Conservation (phyloP, 1,284 basidiomycete genomes). For the Rhodotorula sp. region DNA sequence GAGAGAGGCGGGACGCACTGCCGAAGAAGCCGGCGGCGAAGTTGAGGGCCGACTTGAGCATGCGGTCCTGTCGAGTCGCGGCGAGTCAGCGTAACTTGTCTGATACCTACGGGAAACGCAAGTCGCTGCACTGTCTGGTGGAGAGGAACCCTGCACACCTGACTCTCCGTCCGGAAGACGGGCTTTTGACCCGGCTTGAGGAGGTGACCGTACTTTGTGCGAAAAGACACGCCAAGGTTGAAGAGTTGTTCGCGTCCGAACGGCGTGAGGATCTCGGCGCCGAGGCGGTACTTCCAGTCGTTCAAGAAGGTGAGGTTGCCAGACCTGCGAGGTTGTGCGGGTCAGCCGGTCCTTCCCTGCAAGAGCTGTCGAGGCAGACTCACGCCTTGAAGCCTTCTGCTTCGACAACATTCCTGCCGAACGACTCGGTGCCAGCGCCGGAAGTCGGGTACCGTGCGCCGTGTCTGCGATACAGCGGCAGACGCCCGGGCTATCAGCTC, state of each 20-base stretch:
- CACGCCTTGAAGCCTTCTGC: conserved; percentile 49
- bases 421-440: conserved; percentile 62
- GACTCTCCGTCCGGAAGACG: conserved; percentile 48
- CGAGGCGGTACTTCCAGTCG: conserved; percentile 55
- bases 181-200: conserved; percentile 5
- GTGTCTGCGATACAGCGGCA: conserved; percentile 2
- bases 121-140: no score
- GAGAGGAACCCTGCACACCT: conserved; percentile 20
- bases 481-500: background rate
- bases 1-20: no score
- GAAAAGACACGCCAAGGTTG: conserved; percentile 47
- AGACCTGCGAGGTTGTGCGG: conserved; percentile 20
- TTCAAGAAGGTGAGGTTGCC: conserved; percentile 71
- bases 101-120: no score
- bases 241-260: conserved; percentile 56
- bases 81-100: background rate
- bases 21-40: conserved; percentile 50
- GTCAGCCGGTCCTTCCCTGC: no score
- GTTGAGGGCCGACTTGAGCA: conserved; percentile 54
- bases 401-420: conserved; percentile 61
- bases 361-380: background rate
- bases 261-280: conserved; percentile 70
- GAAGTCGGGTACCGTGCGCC: conserved; percentile 74
- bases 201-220: conserved; percentile 66
- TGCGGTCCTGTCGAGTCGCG: conserved; percentile 50